Conservation (phyloP, 345 rosid species). For the Eucalyptus pauciflora region DNA sequence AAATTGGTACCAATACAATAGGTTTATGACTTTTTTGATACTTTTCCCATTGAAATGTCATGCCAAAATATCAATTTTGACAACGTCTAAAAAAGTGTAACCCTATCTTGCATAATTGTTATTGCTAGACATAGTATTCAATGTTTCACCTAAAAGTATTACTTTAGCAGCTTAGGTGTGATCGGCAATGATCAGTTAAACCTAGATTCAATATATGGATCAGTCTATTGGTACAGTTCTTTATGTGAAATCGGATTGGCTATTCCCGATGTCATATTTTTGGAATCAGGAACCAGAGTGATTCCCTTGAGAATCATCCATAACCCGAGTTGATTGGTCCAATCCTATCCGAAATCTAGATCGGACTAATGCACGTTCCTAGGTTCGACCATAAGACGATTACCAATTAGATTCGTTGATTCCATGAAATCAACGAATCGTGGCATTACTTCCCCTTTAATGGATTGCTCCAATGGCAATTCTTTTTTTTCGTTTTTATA, state of each 20-base stretch:
- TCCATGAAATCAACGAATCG: background rate
- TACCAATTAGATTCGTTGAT: rapidly evolving
- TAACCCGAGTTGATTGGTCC: rapidly evolving
- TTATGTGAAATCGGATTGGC: rapidly evolving
- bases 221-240: rapidly evolving
- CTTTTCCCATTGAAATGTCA: background rate
- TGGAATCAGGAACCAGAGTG: rapidly evolving
- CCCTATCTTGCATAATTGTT: background rate
- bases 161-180: background rate
- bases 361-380: rapidly evolving
- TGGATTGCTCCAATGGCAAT: background rate
- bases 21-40: too few species aligned
- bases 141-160: background rate
- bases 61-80: background rate
- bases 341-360: rapidly evolving
- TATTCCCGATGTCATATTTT: background rate
- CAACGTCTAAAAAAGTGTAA: background rate
- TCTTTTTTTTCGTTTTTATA: rapidly evolving
- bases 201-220: rapidly evolving
- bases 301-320: rapidly evolving
- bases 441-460: background rate
- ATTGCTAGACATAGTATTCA: background rate
- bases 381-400: background rate
- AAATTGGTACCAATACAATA: too few species aligned
- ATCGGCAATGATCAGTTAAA: too few species aligned